Evolutionary conservation across 495 filamentous ascomycete genomes (phyloP), one percentile per base, ranked within the genome.

Genomic region (Hypoxylon subgilvum): DNA sequence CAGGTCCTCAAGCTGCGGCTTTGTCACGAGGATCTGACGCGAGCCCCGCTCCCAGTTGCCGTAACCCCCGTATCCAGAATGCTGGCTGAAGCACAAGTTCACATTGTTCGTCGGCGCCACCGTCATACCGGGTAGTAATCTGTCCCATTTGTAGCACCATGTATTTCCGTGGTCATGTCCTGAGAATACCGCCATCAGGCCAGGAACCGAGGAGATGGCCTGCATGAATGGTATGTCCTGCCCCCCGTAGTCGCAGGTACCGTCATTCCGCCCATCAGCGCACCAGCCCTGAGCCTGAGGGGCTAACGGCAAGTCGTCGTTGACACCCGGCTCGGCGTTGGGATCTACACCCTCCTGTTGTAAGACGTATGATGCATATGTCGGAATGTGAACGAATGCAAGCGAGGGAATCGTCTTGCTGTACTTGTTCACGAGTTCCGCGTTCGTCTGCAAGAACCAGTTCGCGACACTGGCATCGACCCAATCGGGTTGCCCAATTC

Each of bases 381-480:
- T 74, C 2, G 88, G 88, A 48, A 91, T 91, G 62, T 91, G 88
- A 8, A 87, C 86, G 66, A 92, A 92, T 0, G 81, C 86, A 1
- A 92, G 60, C 10, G 83, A 85, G 0, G 88, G 88, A 16, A 90
- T 77, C 0, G 49, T 57, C 9, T 43, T 55, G 1, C 72, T 68
- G 31, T 82, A 79, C 52, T 72, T 57, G 3, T 43, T 49, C 2
- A 61, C 63, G 8, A 90, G 67, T 10, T 70, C 54, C 22, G 66
- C 55, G 44, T 78, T 79, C 8, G 80, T 81, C 4, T 71, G 10
- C 0, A 43, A 65, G 68, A 88, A 90, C 88, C 88, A 92, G 10
- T 60, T 41, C 0, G 84, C 82, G 0, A 86, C 85, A 41, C 69
- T 58, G 22, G 56, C 32, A 39, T 76, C 70, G 7, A 81, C 76